Percentiles rank a stretch among this genome's conserved stretches.
These are phyloP conservation scores for Pseudodiploospora longispora DNA, from an alignment of 2,329 filamentous ascomycete genomes.

Conservation along the genomic window DNA sequence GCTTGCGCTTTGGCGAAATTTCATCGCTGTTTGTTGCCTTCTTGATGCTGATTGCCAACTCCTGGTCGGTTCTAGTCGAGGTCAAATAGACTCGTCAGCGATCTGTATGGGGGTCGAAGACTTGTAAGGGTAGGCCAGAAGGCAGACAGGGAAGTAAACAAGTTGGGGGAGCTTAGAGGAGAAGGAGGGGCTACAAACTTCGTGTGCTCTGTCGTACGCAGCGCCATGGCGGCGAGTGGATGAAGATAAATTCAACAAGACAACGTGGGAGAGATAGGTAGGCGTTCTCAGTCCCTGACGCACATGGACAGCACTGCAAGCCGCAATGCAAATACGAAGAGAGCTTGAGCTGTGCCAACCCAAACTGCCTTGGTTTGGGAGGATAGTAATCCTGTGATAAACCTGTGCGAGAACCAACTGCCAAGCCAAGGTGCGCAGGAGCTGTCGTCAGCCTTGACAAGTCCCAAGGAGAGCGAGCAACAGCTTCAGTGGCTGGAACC, in stretches of 20 bases:
- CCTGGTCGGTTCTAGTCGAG: conserved; percentile 51
- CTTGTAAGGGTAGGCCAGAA: too few relatives aligned
- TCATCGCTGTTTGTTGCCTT: conserved; percentile 64
- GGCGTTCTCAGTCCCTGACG: too few relatives aligned
- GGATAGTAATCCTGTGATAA: too few relatives aligned
- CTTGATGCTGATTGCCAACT: conserved; percentile 61
- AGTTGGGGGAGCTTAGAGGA: conserved; percentile 1
- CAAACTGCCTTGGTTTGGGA: too few relatives aligned
- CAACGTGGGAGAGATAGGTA: too few relatives aligned
- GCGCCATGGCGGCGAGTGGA: conserved; percentile 15
- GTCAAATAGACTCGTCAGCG: conserved; percentile 3
- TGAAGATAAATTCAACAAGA: background rate
- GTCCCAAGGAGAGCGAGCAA: conserved; percentile 2
- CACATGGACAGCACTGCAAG: too few relatives aligned
- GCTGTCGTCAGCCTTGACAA: conserved; percentile 8
- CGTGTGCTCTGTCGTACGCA: conserved; percentile 28
- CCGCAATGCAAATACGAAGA: too few relatives aligned
- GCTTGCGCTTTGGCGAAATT: conserved; percentile 69
- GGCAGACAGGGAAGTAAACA: background rate
- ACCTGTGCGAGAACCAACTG: background rate
- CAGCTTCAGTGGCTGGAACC: conserved; percentile 3
- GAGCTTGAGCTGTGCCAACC: too few relatives aligned
- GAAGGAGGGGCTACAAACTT: conserved; percentile 19
- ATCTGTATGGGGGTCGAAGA: background rate
- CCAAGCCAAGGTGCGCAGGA: conserved; percentile 2